Evolutionary conservation across 805 yeast genomes (phyloP).

Genomic region (Lipomyces oligophaga): DNA sequence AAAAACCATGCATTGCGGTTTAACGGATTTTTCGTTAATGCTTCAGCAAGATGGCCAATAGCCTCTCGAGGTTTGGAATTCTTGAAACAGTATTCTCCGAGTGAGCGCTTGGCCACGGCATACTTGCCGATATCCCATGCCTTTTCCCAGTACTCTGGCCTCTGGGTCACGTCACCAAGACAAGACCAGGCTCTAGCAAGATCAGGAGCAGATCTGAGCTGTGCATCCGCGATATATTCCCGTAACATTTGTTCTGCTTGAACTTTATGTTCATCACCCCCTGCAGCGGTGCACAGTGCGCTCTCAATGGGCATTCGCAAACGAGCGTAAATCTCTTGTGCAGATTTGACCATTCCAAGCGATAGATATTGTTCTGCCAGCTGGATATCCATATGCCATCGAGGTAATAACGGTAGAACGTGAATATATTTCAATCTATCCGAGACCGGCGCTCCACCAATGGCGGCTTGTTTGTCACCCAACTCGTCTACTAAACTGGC

Average conservation of each 20-base stretch:
- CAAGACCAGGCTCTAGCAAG: slow-evolving; percentile 83
- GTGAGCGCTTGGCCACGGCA: slow-evolving; percentile 78
- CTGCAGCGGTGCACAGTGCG: slow-evolving; percentile 86
- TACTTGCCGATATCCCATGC: slow-evolving; percentile 86
- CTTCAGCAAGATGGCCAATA: slow-evolving; percentile 66
- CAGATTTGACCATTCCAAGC: slow-evolving; percentile 78
- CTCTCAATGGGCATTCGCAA: slow-evolving; percentile 72
- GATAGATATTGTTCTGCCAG: slow-evolving; percentile 85
- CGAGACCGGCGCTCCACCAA: slow-evolving; percentile 33
- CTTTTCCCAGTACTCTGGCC: slow-evolving; percentile 71
- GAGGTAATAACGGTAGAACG: slow-evolving; percentile 71
- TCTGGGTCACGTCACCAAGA: slow-evolving; percentile 77
- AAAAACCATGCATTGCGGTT: slow-evolving; percentile 82
- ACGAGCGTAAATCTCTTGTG: slow-evolving; percentile 82
- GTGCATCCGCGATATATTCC: slow-evolving; percentile 43
- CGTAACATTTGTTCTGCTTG: slow-evolving; percentile 61
- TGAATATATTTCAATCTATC: slow-evolving; percentile 68
- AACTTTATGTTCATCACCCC: slow-evolving; percentile 54
- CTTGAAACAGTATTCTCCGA: slow-evolving; percentile 65
- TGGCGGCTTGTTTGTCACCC: slow-evolving; percentile 52
- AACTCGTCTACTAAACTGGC: slow-evolving; percentile 86
- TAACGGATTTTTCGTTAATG: slow-evolving; percentile 68
- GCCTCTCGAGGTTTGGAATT: slow-evolving; percentile 51
- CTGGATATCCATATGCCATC: slow-evolving; percentile 76
- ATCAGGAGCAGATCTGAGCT: slow-evolving; percentile 29